These are phyloP conservation scores for Globisporangium spinosum DNA, from an alignment of 352 stramenopile species.

Conservation along the genomic window DNA sequence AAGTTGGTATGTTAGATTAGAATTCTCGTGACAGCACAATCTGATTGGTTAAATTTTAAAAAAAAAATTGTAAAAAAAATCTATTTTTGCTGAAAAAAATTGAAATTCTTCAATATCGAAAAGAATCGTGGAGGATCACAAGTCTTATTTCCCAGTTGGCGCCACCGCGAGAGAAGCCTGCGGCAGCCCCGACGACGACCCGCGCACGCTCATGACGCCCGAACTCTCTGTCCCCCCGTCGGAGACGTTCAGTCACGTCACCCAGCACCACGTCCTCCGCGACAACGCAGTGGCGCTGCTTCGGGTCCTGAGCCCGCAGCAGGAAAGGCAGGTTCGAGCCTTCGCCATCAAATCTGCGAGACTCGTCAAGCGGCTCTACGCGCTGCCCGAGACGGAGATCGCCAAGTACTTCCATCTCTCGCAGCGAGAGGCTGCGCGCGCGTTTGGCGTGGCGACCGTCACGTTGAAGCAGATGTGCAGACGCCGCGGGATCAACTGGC, in stretches of 20 bases:
- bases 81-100: too few species aligned
- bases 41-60: too few species aligned
- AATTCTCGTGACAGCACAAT: too few species aligned
- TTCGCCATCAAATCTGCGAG: not conserved
- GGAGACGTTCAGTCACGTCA: not conserved
- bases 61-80: too few species aligned
- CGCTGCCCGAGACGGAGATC: conserved; percentile 1
- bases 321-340: not conserved
- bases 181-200: not conserved
- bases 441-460: not conserved
- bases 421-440: not conserved
- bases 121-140: not conserved
- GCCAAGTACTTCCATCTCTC: not conserved
- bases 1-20: too few species aligned
- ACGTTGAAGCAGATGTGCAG: not conserved
- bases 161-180: not conserved
- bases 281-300: not conserved
- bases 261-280: not conserved
- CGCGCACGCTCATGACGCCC: not conserved
- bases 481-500: not conserved
- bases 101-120: too few species aligned
- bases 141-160: not conserved
- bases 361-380: not conserved
- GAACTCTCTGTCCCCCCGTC: not conserved
- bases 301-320: not conserved